phyloP scores from a whole-genome alignment of 1,284 basidiomycete genomes.

The Microbotryum intermedium region DNA sequence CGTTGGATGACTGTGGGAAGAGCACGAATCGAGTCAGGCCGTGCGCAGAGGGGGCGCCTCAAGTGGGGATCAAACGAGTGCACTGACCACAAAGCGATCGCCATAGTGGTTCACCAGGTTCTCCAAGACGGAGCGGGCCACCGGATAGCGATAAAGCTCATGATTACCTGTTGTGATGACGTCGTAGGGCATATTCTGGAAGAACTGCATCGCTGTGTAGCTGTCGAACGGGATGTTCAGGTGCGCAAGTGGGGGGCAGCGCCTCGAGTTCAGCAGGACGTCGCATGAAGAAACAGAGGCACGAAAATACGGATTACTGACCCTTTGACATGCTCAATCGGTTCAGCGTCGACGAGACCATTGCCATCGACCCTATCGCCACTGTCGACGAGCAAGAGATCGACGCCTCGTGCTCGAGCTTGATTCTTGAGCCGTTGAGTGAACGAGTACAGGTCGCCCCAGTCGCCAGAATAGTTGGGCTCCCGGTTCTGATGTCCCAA shows the following conservation, averaged over 20 bases:
- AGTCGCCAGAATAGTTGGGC: slow-evolving; percentile 31
- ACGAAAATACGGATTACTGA: too few relatives aligned
- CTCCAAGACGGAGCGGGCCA: slow-evolving; percentile 27
- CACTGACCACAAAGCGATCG: slow-evolving; percentile 8
- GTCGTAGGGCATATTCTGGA: slow-evolving; percentile 31
- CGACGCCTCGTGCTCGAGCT: slow-evolving; percentile 26
- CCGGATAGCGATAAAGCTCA: slow-evolving; percentile 34
- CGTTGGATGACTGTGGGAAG: slow-evolving; percentile 15
- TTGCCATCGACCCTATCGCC: slow-evolving; percentile 35
- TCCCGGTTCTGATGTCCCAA: slow-evolving; percentile 33
- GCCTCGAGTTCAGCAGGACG: background rate
- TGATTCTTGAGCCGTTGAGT: background rate
- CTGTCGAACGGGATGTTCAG: slow-evolving; percentile 2
- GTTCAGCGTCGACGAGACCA: slow-evolving; percentile 33
- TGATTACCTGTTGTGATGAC: slow-evolving; percentile 35
- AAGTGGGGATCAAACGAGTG: background rate
- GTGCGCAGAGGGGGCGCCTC: background rate
- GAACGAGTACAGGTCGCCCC: slow-evolving; percentile 34
- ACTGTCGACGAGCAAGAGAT: slow-evolving; percentile 33
- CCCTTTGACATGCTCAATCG: slow-evolving; percentile 13
- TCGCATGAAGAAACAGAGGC: background rate
- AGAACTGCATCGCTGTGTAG: slow-evolving; percentile 26
- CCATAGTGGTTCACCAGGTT: slow-evolving; percentile 24
- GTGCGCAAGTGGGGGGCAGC: background rate
- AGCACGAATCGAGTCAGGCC: slow-evolving; percentile 15